phyloP scores from a whole-genome alignment of 1,284 basidiomycete species.

The Entoloma clypeatum region DNA sequence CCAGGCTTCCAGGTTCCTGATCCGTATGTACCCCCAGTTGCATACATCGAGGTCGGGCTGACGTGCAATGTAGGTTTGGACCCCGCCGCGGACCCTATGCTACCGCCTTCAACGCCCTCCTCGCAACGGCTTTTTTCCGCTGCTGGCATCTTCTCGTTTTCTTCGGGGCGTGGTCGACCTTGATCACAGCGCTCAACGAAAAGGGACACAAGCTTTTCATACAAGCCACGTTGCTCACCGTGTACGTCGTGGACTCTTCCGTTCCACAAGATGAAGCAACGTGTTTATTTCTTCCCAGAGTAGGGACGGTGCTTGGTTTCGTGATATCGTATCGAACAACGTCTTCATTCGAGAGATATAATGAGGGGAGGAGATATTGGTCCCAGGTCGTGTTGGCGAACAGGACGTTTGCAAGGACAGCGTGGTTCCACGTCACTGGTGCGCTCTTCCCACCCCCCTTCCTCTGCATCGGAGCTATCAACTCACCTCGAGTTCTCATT shows the following conservation, averaged over 20 bases:
- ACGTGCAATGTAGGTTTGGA: conserved; percentile 32
- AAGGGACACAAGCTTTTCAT: conserved; percentile 43
- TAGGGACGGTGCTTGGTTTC: conserved; percentile 66
- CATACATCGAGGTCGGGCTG: neutral
- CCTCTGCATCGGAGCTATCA: neutral
- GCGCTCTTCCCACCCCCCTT: conserved; percentile 13
- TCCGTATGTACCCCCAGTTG: conserved; percentile 26
- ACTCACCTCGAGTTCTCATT: neutral
- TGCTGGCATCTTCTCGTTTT: conserved; percentile 68
- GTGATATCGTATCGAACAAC: conserved; percentile 68
- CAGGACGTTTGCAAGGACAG: conserved; percentile 52
- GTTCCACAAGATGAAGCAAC: conserved; percentile 1
- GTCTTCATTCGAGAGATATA: conserved; percentile 73
- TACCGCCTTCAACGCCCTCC: conserved; percentile 45
- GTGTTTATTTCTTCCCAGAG: conserved; percentile 27
- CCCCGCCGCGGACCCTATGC: conserved; percentile 35
- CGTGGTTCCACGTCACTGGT: conserved; percentile 67
- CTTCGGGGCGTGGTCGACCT: conserved; percentile 56
- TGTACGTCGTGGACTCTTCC: conserved; percentile 38
- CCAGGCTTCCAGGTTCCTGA: conserved; percentile 32
- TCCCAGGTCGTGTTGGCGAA: conserved; percentile 60
- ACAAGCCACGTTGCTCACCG: conserved; percentile 53
- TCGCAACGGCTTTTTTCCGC: conserved; percentile 61
- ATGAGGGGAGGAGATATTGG: conserved; percentile 70
- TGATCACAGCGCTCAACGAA: conserved; percentile 49